Conservation (phyloP, 1,284 basidiomycete genomes). For the Trichosporon inkin region DNA sequence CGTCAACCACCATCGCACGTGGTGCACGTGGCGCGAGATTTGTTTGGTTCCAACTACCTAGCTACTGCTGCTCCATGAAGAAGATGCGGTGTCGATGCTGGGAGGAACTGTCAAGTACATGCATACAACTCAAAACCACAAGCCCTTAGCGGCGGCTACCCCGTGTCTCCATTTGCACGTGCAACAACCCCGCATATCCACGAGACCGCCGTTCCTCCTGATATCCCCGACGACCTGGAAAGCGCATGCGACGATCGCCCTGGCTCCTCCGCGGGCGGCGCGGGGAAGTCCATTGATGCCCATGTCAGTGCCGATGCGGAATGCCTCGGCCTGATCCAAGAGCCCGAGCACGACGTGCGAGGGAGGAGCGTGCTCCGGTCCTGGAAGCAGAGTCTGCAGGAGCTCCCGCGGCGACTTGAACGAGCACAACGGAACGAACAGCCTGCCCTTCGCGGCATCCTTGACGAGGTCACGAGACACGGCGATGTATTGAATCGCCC, state of each 20-base stretch:
- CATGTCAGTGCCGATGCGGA: constrained; percentile 26
- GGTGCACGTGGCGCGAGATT: constrained; percentile 3
- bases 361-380: constrained; percentile 8
- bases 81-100: no score
- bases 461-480: constrained; percentile 50
- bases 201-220: neutral
- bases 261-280: constrained; percentile 40
- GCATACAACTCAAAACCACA: neutral
- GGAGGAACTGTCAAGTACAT: no score
- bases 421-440: constrained; percentile 49
- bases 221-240: neutral
- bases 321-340: constrained; percentile 30
- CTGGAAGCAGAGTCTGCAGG: constrained; percentile 13
- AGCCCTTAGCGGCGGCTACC: neutral
- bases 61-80: no score
- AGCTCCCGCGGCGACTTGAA: constrained; percentile 28
- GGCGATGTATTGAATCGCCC: constrained; percentile 51
- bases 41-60: neutral
- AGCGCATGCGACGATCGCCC: constrained; percentile 41
- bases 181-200: constrained; percentile 3
- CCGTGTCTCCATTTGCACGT: neutral
- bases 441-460: constrained; percentile 46
- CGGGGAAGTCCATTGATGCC: constrained; percentile 43
- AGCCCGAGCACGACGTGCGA: constrained; percentile 12
- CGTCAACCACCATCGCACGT: neutral